Evolutionary conservation across 106 monocot genomes (phyloP).

Genomic region (Dendrobium nobile): DNA sequence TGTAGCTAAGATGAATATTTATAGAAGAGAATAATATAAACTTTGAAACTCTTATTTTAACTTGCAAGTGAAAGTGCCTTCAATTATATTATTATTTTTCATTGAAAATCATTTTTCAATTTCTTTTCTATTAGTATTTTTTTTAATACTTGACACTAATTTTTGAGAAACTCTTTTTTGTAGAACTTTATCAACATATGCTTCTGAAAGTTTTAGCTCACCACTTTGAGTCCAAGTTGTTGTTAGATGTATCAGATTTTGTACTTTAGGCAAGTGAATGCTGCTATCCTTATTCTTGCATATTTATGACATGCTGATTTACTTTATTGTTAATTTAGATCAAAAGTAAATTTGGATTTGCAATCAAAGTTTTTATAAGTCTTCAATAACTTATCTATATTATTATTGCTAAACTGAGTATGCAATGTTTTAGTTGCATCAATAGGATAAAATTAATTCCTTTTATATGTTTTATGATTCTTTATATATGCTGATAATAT

Average conservation of each 20-base stretch:
- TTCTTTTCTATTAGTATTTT: background rate
- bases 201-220: conserved; percentile 70
- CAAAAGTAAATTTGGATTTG: conserved; percentile 46
- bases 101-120: no score
- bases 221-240: conserved; percentile 61
- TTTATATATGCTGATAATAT: background rate
- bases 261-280: conserved; percentile 43
- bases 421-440: background rate
- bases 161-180: conserved; percentile 2
- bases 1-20: no score
- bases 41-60: no score
- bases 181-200: conserved; percentile 74
- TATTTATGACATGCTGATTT: background rate
- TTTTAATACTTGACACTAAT: conserved; percentile 12
- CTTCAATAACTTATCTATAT: background rate
- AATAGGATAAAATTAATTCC: background rate
- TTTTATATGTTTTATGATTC: background rate
- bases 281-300: background rate
- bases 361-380: conserved; percentile 38
- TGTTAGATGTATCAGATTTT: conserved; percentile 65
- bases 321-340: background rate
- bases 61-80: no score
- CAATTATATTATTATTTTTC: conserved; percentile 9
- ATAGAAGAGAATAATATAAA: no score
- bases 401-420: background rate